Evolutionary conservation across 1,284 basidiomycete species (phyloP).

Genomic region (Austropuccinia psidii): DNA sequence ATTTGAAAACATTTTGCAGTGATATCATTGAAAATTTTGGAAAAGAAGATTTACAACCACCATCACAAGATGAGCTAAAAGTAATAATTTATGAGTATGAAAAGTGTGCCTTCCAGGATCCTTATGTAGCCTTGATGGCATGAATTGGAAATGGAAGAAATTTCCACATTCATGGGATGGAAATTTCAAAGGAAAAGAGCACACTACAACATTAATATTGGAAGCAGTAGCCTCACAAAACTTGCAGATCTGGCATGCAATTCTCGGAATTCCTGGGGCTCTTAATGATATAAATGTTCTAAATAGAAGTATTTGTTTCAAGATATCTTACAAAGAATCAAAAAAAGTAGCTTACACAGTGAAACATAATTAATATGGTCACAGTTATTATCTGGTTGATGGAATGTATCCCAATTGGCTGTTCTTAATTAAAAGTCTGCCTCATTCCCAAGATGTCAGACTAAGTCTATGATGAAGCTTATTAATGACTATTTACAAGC

Average conservation of each 20-base stretch:
- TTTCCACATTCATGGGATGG: neutral
- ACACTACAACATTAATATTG: neutral
- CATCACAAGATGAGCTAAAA: neutral
- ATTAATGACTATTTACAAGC: no score
- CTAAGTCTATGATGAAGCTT: no score
- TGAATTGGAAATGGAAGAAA: slow-evolving; percentile 4
- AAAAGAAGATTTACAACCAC: neutral
- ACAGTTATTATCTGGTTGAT: slow-evolving; percentile 3
- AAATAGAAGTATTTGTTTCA: neutral
- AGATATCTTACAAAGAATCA: no score
- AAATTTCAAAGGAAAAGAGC: neutral
- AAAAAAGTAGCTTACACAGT: neutral
- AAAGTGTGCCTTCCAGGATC: neutral
- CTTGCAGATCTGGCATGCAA: neutral
- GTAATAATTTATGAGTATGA: neutral
- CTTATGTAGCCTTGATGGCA: neutral
- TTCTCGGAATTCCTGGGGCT: neutral
- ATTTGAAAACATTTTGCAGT: no score
- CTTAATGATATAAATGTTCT: neutral
- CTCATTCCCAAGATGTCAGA: no score
- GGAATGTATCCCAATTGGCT: neutral
- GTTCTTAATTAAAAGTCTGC: neutral
- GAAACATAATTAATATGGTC: neutral
- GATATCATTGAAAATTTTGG: no score
- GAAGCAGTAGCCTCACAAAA: neutral